Conservation (phyloP, 2,329 filamentous ascomycete genomes). For the Trichoderma sp. region DNA sequence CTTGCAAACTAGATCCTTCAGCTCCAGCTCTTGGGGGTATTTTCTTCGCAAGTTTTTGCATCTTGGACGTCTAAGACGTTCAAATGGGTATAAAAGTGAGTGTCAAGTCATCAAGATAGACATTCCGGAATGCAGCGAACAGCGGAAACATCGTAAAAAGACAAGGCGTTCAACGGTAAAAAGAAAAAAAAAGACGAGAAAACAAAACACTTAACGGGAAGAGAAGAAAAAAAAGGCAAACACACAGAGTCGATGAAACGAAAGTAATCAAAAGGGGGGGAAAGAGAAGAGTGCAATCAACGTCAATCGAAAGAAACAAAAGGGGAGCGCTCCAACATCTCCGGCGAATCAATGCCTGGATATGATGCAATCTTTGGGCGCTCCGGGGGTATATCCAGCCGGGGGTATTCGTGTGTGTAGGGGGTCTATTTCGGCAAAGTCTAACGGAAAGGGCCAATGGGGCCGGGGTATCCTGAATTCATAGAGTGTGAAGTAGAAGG, state of each 20-base stretch:
- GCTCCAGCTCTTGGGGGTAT: conserved; percentile 40
- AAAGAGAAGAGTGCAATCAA: background rate
- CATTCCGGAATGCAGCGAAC: conserved; percentile 35
- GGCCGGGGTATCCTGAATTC: conserved; percentile 93
- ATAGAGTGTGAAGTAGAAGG: conserved; percentile 94
- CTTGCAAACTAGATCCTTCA: conserved; percentile 35
- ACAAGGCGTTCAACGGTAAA: conserved; percentile 27
- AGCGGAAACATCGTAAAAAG: conserved; percentile 29
- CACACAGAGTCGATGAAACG: conserved; percentile 30
- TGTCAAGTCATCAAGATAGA: conserved; percentile 42
- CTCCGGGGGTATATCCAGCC: conserved; percentile 68
- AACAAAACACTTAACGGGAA: conserved; percentile 29
- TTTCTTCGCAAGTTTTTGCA: conserved; percentile 35
- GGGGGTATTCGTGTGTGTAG: conserved; percentile 59
- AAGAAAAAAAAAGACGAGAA: conserved; percentile 17
- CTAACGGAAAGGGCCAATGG: conserved; percentile 89
- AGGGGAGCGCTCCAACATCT: conserved; percentile 30
- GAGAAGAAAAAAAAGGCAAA: conserved; percentile 18
- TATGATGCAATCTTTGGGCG: conserved; percentile 51
- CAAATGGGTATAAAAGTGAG: conserved; percentile 43
- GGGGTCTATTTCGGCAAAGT: conserved; percentile 51
- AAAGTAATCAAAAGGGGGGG: conserved; percentile 6
- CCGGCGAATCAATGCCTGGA: conserved; percentile 38
- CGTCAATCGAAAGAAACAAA: background rate
- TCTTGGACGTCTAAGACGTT: conserved; percentile 39